These are phyloP conservation scores for Adansonia madagascariensis DNA, from an alignment of 441 rosid species.

Conservation along the genomic window DNA sequence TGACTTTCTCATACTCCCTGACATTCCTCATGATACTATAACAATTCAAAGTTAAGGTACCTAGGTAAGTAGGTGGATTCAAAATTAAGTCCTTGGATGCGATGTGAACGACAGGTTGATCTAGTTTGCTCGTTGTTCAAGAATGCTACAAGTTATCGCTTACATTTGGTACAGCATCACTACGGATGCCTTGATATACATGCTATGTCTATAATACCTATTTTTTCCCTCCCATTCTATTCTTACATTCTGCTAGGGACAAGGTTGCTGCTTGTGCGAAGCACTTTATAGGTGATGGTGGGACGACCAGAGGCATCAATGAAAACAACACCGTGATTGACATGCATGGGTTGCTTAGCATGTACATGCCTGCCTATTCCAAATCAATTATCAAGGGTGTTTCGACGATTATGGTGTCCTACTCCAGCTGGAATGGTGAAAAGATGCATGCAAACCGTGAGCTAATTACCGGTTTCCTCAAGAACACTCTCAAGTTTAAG, in stretches of 20 bases:
- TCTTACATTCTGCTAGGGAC: conserved; percentile 1
- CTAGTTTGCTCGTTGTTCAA: neutral
- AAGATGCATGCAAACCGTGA: conserved; percentile 18
- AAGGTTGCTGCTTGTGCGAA: conserved; percentile 14
- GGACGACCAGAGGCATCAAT: neutral
- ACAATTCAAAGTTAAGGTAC: neutral
- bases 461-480: conserved; percentile 17
- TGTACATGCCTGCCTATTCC: conserved; percentile 18
- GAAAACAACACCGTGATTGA: conserved; percentile 11
- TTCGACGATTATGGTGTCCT: conserved; percentile 13
- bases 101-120: neutral
- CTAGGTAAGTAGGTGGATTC: conserved; percentile 9
- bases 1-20: conserved; percentile 1
- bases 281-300: conserved; percentile 17
- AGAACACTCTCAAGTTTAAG: conserved; percentile 14
- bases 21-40: neutral
- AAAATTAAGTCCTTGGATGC: neutral
- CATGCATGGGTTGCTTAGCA: conserved; percentile 19
- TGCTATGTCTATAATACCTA: neutral
- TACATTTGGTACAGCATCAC: neutral
- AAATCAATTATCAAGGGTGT: conserved; percentile 17
- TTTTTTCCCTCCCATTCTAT: neutral
- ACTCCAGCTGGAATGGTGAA: conserved; percentile 18
- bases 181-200: neutral
- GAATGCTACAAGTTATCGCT: neutral